Base-by-base conservation (phyloP, 805 yeast species). In the Candida golubevii region DNA sequence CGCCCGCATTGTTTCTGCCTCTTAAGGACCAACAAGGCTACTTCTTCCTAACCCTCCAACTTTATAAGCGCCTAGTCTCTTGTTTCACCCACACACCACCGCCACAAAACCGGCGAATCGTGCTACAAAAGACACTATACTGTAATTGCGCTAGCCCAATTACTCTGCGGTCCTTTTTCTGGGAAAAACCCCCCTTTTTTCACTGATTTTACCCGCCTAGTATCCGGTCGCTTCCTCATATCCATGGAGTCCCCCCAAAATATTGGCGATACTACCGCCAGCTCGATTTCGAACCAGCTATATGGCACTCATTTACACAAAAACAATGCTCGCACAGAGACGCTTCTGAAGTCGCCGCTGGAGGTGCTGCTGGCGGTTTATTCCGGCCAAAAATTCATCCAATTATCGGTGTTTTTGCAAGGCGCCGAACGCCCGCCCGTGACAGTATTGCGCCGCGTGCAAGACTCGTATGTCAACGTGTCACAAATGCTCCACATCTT, bases 241-340 rank as follows among this genome's bases (percentile, higher is more conserved):
- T n/a, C 14, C 26, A 71, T 71, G 75, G 75, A 71, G 37, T 69
- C 74, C 8, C 75, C 75, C 13, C 55, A 68, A 39, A 54, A 65
- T 42, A 56, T 65, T 13, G 75, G 75, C 38, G 75, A 71, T 52
- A 53, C 63, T 41, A 71, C 75, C 45, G 63, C 74, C 33, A 61
- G 60, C 47, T 65, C 71, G 33, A 71, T 71, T 18, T 63, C 59
- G 50, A 56, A 60, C 50, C 60, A 62, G 33, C 60, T 71, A 34
- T 56, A 50, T 35, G 65, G 62, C 26, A 70, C 76, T 7, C 74
- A 67, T 45, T 48, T 71, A 29, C 52, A 51, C 32, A 49, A 55
- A 12, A 50, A 43, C 49, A 11, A 32, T 11, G n/a, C 34, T 4
- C 15, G 15, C 9, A 11, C 9, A 13, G 15, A n/a, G 9, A 12